Evolutionary conservation across 257 asterid species (phyloP), one percentile per base, ranked within the genome.

Genomic region (Lycium barbarum): DNA sequence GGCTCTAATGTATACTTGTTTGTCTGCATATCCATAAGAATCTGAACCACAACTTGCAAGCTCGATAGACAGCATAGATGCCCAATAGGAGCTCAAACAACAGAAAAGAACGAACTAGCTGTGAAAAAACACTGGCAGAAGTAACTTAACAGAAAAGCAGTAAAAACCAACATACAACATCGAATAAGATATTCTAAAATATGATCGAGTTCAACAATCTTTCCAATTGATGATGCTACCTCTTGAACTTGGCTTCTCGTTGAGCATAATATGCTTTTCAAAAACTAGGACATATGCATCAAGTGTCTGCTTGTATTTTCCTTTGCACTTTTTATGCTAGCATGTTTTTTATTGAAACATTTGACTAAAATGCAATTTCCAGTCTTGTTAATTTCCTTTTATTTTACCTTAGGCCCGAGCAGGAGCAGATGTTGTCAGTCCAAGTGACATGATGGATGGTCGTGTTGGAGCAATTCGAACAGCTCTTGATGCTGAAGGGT

Each of bases 371-470:
- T 33, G 82, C 2, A 0, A 7, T 7, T 20, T 78, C 65, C 35
- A n/a, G 26, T 26, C 49, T 78, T 78, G 33, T 78, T 88, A 68
- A 38, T 79, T 43, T 80, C 68, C 26, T 82, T 35, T 38, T 81
- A 40, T 70, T 88, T 9, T 55, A 18, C 84, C 78, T 72, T 86
- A 96, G 98, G 99, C 99, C 67, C 89, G 93, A 91, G 98, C 99
- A 84, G 98, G 99, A 74, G 99, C 98, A n/a, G 99, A 96, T 92
- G 97, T 96, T 38, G 92, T 96, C 43, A 95, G 98, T 86, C 98
- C 99, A 3, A 96, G 99, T 91, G 99, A 96, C 88, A 96, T 95
- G 99, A 96, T 96, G 99, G 99, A 96, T 66, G 99, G 99, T 67
- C 99, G 98, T 83, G 93, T 96, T 17, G 98, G 99, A 79, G 99